Conservation (phyloP, 169 alveolate species). For the Plasmodium knowlesi region DNA sequence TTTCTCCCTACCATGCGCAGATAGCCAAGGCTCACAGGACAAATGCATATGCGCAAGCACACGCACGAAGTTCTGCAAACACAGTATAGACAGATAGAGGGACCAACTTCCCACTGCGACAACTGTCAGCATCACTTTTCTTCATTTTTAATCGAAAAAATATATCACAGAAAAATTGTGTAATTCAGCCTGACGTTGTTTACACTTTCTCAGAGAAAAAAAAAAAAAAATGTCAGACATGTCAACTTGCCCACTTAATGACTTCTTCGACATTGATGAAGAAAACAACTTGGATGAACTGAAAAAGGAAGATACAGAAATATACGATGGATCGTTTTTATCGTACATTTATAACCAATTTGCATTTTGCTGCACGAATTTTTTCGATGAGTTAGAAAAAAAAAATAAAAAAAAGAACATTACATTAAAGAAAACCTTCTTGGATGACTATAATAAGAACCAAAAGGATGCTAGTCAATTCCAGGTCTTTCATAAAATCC, state of each 20-base stretch:
- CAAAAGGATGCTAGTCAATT: constrained; percentile 4
- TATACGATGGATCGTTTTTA: constrained; percentile 45
- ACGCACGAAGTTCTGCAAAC: not conserved
- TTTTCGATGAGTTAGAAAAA: constrained; percentile 35
- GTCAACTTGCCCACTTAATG: constrained; percentile 70
- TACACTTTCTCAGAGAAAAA: constrained; percentile 5
- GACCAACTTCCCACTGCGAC: not conserved
- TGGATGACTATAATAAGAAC: constrained; percentile 19
- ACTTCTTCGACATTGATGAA: constrained; percentile 67
- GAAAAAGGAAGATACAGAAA: constrained; percentile 21
- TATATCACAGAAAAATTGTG: not conserved
- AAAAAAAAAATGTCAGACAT: constrained; percentile 54
- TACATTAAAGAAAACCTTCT: constrained; percentile 26
- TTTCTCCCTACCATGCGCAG: not conserved
- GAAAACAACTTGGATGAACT: constrained; percentile 65
- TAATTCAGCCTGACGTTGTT: not conserved
- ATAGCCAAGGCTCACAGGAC: not conserved
- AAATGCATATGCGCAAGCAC: not conserved
- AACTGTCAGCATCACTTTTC: not conserved
- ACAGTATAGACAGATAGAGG: not conserved
- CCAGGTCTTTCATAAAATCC: constrained; percentile 52
- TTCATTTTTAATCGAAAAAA: constrained; percentile 4
- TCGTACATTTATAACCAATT: constrained; percentile 52
- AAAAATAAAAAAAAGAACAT: constrained; percentile 52
- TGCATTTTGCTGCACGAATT: constrained; percentile 44